Evolutionary conservation across 2,329 filamentous ascomycete species (phyloP).

Genomic region (Lasiodiplodia sp.): DNA sequence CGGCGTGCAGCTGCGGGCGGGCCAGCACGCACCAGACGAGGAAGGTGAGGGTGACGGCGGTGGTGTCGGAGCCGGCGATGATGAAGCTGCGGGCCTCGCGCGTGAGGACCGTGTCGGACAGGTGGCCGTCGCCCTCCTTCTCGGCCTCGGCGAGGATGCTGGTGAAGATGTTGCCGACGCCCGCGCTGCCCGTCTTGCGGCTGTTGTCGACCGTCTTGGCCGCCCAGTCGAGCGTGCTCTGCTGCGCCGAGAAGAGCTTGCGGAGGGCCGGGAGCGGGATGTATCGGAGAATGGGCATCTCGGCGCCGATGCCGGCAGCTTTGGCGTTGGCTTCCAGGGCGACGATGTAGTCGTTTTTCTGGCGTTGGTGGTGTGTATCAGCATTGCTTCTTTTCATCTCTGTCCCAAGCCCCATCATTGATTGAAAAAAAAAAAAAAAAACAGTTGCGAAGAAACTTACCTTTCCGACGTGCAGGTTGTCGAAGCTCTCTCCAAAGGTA

Average conservation of each 20-base stretch:
- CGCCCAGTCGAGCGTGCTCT: slow-evolving; percentile 41
- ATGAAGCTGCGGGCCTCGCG: slow-evolving; percentile 41
- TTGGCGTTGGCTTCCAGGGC: slow-evolving; percentile 46
- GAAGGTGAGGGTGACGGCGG: slow-evolving; percentile 44
- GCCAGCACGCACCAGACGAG: slow-evolving; percentile 45
- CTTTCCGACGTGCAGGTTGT: slow-evolving; percentile 47
- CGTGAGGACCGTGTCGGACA: slow-evolving; percentile 40
- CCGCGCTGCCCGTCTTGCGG: slow-evolving; percentile 39
- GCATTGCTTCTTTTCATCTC: no score
- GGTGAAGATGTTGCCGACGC: slow-evolving; percentile 43
- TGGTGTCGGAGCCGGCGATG: slow-evolving; percentile 47
- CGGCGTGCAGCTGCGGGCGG: slow-evolving; percentile 19
- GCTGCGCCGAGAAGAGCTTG: slow-evolving; percentile 45
- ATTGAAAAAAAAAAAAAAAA: no score
- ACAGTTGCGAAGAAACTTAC: slow-evolving; percentile 33
- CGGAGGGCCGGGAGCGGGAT: slow-evolving; percentile 40
- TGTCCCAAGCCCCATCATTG: background rate
- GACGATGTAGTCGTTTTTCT: slow-evolving; percentile 46
- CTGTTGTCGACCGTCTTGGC: slow-evolving; percentile 43
- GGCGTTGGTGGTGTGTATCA: background rate
- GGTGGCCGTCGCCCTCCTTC: slow-evolving; percentile 40
- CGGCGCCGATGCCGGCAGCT: slow-evolving; percentile 45
- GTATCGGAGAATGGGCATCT: slow-evolving; percentile 45
- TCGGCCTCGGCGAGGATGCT: slow-evolving; percentile 44
- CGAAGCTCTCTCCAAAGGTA: slow-evolving; percentile 50